Conservation (phyloP, 106 monocot genomes). For the Amphibolis antarctica region DNA sequence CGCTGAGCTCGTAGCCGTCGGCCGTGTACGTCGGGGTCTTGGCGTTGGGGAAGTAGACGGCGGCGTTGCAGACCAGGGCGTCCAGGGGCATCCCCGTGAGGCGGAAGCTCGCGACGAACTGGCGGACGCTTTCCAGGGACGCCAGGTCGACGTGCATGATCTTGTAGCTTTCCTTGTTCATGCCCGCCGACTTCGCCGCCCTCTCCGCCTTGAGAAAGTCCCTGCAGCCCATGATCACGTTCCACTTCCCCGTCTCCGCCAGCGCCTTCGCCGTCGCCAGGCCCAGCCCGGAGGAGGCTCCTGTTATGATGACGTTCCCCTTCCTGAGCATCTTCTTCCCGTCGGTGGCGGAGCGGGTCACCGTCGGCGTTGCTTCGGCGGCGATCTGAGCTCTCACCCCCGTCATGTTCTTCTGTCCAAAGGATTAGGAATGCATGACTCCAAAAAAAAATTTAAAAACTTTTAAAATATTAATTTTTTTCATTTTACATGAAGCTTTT, state of each 20-base stretch:
- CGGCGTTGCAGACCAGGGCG: constrained; percentile 87
- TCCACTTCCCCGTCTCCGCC: constrained; percentile 80
- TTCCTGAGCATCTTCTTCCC: constrained; percentile 72
- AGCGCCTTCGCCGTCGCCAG: constrained; percentile 83
- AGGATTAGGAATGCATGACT: background rate
- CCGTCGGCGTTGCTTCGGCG: constrained; percentile 28
- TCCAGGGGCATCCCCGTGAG: constrained; percentile 47
- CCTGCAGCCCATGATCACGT: constrained; percentile 89
- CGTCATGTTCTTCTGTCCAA: constrained; percentile 5
- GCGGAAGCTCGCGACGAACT: constrained; percentile 54
- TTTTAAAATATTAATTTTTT: too few relatives aligned
- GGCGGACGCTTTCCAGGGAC: constrained; percentile 80
- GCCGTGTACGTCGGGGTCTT: constrained; percentile 76
- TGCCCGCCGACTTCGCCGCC: constrained; percentile 70
- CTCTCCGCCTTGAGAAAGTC: constrained; percentile 94
- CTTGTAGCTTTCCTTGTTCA: constrained; percentile 73
- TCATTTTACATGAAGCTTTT: too few relatives aligned
- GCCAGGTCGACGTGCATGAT: constrained; percentile 95
- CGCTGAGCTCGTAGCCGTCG: constrained; percentile 92
- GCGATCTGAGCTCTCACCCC: constrained; percentile 52
- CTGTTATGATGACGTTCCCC: constrained; percentile 69
- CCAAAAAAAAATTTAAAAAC: too few relatives aligned
- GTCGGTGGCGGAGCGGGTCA: constrained; percentile 26
- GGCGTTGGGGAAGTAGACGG: constrained; percentile 76
- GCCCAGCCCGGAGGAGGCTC: constrained; percentile 90